These are phyloP conservation scores for Filosporella fistucella DNA, from an alignment of 495 filamentous ascomycete species.

Conservation along the genomic window DNA sequence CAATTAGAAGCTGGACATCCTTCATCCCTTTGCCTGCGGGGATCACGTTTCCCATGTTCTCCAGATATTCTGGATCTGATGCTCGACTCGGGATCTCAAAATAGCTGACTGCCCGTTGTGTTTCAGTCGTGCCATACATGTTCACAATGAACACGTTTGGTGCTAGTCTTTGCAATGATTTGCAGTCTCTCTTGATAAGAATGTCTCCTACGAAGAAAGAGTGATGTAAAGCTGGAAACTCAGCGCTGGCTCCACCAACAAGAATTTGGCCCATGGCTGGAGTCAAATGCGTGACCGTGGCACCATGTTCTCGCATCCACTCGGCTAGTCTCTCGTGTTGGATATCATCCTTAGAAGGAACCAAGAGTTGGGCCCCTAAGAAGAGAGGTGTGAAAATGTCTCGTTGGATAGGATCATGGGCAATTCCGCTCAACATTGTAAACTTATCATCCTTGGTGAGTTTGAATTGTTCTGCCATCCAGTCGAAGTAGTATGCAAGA, in stretches of 20 bases:
- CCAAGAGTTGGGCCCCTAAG: slow-evolving; percentile 74
- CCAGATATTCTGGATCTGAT: slow-evolving; percentile 62
- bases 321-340: slow-evolving; percentile 83
- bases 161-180: slow-evolving; percentile 71
- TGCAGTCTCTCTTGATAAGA: slow-evolving; percentile 81
- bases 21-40: slow-evolving; percentile 88
- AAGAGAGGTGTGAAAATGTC: slow-evolving; percentile 96
- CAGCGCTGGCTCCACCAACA: slow-evolving; percentile 73
- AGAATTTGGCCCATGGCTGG: slow-evolving; percentile 97
- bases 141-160: slow-evolving; percentile 78
- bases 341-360: slow-evolving; percentile 82
- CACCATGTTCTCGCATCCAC: slow-evolving; percentile 78
- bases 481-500: slow-evolving; percentile 81
- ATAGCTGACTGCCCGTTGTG: slow-evolving; percentile 80
- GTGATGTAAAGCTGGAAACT: slow-evolving; percentile 73
- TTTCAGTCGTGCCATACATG: slow-evolving; percentile 93
- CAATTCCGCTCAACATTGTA: slow-evolving; percentile 79
- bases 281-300: slow-evolving; percentile 87
- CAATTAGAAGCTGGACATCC: slow-evolving; percentile 88
- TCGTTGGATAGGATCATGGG: slow-evolving; percentile 83
- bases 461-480: slow-evolving; percentile 84
- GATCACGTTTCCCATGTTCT: slow-evolving; percentile 72
- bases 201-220: slow-evolving; percentile 96
- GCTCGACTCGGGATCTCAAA: slow-evolving; percentile 74
- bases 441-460: slow-evolving; percentile 74